Percentiles rank a stretch among this genome's conserved stretches.
These are phyloP conservation scores for Solanum hybrid DNA, from an alignment of 305 asterid species.

Conservation along the genomic window DNA sequence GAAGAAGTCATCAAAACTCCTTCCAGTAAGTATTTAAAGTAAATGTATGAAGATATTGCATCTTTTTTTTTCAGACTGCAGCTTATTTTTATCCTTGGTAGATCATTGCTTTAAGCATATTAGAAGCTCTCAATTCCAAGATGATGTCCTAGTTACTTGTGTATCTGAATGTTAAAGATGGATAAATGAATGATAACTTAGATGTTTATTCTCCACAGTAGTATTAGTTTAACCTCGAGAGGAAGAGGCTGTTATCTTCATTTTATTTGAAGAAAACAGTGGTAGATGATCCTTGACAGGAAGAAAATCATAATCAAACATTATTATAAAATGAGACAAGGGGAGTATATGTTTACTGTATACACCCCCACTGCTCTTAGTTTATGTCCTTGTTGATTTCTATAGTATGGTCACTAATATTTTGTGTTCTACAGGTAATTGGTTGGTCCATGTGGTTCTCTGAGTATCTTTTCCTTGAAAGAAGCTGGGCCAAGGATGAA, in stretches of 20 bases:
- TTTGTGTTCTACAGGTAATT: conserved; percentile 55
- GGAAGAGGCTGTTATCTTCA: background rate
- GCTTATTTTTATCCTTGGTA: background rate
- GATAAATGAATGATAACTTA: background rate
- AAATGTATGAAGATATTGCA: background rate
- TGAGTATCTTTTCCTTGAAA: conserved; percentile 89
- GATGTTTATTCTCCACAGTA: background rate
- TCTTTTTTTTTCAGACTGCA: background rate
- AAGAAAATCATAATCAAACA: background rate
- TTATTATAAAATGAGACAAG: background rate
- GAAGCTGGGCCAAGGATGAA: conserved; percentile 95
- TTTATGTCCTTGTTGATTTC: background rate
- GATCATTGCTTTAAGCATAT: background rate
- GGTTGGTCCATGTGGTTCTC: conserved; percentile 99
- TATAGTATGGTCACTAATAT: background rate
- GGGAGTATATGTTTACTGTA: background rate
- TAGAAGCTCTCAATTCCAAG: conserved; percentile 1
- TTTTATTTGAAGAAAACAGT: background rate
- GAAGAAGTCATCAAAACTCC: conserved; percentile 88
- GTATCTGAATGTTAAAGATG: background rate
- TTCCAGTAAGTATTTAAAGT: conserved; percentile 57
- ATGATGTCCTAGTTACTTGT: background rate
- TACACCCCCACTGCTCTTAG: background rate
- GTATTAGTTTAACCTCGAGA: background rate
- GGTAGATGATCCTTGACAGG: background rate